Evolutionary conservation across 805 yeast species (phyloP), one percentile per base, ranked within the genome.

Genomic region (Candida multigemmis): DNA sequence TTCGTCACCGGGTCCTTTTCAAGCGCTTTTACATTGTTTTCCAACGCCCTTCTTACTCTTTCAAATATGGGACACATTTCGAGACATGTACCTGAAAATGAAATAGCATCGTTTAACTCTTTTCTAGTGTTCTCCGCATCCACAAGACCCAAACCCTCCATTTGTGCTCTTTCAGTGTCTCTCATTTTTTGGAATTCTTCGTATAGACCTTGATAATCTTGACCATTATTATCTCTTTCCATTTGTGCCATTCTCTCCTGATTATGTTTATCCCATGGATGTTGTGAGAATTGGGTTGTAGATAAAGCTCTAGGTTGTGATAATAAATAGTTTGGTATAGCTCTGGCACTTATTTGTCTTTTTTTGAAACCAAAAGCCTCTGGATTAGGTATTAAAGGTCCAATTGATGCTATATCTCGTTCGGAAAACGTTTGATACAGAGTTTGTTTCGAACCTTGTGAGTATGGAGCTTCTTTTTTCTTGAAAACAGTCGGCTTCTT

Each of bases 31-130:
- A 86, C 91, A 40, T 87, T 87, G 42, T 86, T 85, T 48, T 91
- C 95, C 31, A 77, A 73, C 3, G 80, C 71, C 55, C 99, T 69
- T 46, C 94, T 69, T 1, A 87, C 80, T 41, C 97, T 68, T 54
- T 91, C 98, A 54, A 77, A 89, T 0, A 74, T 71, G 1, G 99
- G 97, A 51, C 98, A 91, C 97, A 89, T 91, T 35, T 85, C 94
- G 23, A 60, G 49, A 51, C 98, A 91, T 1, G 94, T 70, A 3
- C 99, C 99, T 32, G 73, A 71, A 46, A 91, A 91, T 2, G 68
- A 50, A 27, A 91, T 84, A 2, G 97, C 98, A 34, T 89, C 94
- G 34, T 72, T 76, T n/a, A 91, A 61, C 30, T 78, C 76, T 51
- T 86, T 85, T 22, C 85, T 72, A 0, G 71, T 73, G 36, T 85